Evolutionary conservation across 2,329 filamentous ascomycete genomes (phyloP).

Genomic region (Diatrype stigma): DNA sequence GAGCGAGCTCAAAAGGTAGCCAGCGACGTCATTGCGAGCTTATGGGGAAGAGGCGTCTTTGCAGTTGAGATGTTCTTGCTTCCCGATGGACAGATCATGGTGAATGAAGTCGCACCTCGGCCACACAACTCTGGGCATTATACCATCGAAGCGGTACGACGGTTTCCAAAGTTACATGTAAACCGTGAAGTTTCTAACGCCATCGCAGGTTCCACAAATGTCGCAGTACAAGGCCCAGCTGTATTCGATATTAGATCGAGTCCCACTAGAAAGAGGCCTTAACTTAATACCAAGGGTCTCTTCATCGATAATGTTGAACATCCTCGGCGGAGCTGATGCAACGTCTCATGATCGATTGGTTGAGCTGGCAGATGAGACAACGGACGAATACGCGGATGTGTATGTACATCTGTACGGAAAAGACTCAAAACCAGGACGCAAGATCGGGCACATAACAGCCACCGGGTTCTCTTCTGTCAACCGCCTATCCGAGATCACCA

Average conservation of each 20-base stretch:
- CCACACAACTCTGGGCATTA: conserved; percentile 90
- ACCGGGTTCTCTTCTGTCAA: conserved; percentile 64
- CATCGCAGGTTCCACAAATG: conserved; percentile 50
- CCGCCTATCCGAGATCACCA: conserved; percentile 55
- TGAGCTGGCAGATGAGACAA: conserved; percentile 40
- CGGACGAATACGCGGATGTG: conserved; percentile 42
- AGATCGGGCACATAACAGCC: conserved; percentile 92
- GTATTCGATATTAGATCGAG: conserved; percentile 68
- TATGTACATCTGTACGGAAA: conserved; percentile 90
- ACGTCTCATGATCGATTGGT: conserved; percentile 57
- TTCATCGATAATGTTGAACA: conserved; percentile 74
- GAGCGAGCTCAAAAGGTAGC: conserved; percentile 71
- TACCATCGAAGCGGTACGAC: conserved; percentile 78
- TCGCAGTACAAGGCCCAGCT: conserved; percentile 94
- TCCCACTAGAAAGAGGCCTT: conserved; percentile 47
- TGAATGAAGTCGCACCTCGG: conserved; percentile 62
- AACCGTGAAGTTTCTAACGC: background rate
- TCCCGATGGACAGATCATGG: conserved; percentile 64
- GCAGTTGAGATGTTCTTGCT: conserved; percentile 95
- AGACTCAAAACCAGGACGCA: conserved; percentile 77
- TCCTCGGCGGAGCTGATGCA: conserved; percentile 65
- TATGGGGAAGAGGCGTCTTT: conserved; percentile 89
- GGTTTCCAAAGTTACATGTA: background rate
- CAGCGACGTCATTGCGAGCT: conserved; percentile 69
- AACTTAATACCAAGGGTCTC: conserved; percentile 55